Percentiles rank a stretch among this genome's conserved stretches.
phyloP scores from a whole-genome alignment of 345 rosid genomes.

The Citrus glauca region DNA sequence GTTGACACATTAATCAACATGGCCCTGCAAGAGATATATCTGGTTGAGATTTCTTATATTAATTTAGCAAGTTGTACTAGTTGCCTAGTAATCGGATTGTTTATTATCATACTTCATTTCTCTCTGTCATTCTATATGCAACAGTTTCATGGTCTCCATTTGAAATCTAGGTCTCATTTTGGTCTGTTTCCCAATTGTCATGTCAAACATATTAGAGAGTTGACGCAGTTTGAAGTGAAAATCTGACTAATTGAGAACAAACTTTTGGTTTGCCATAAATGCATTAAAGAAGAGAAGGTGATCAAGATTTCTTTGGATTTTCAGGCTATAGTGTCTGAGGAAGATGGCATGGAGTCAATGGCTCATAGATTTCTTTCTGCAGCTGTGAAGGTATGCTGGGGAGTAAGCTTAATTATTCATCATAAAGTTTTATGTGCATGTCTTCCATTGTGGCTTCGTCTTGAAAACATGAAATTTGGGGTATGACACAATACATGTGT shows the following conservation, averaged over 20 bases:
- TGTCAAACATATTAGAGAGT: neutral
- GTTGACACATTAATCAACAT: neutral
- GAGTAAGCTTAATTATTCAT: neutral
- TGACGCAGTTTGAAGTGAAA: neutral
- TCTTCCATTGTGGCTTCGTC: neutral
- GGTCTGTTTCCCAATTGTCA: neutral
- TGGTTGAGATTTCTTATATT: neutral
- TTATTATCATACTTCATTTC: neutral
- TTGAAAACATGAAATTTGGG: neutral
- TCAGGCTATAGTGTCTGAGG: conserved; percentile 87
- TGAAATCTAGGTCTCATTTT: neutral
- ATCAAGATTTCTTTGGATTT: neutral
- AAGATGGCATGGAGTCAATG: conserved; percentile 97
- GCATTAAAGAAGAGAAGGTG: neutral
- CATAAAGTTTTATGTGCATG: neutral
- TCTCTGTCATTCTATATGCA: neutral
- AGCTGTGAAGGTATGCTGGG: conserved; percentile 65
- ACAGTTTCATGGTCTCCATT: neutral
- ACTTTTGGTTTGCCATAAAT: neutral
- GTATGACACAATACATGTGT: neutral
- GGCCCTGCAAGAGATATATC: neutral
- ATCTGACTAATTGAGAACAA: neutral
- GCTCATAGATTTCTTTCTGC: conserved; percentile 94
- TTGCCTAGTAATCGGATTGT: neutral
- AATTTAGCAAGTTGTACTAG: neutral